These are phyloP conservation scores for Sugiyamaella sp. DNA, from an alignment of 1,139 yeast species.

Conservation along the genomic window DNA sequence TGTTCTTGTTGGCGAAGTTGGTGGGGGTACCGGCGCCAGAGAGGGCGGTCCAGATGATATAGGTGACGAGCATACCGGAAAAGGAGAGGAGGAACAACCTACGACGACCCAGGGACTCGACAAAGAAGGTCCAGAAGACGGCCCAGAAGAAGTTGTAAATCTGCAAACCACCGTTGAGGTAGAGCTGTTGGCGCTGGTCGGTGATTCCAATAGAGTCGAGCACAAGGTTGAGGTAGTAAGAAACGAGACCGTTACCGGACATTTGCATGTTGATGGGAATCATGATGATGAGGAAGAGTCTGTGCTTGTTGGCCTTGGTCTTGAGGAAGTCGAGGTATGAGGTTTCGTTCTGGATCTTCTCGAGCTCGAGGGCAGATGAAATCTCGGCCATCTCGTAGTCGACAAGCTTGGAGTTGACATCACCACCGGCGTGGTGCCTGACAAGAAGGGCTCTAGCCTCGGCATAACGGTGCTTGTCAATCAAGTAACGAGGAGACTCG, in stretches of 20 bases:
- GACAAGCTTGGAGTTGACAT: conserved; percentile 25
- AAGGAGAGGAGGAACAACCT: conserved; percentile 53
- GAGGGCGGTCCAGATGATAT: conserved; percentile 35
- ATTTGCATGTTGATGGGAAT: conserved; percentile 30
- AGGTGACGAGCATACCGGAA: conserved; percentile 30
- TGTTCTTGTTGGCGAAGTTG: conserved; percentile 27
- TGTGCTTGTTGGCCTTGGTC: conserved; percentile 44
- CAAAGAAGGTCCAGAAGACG: conserved; percentile 54
- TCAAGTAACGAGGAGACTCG: conserved; percentile 77
- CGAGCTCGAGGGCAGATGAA: conserved; percentile 23
- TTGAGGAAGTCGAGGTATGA: conserved; percentile 43
- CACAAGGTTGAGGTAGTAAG: conserved; percentile 30
- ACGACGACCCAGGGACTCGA: conserved; percentile 39
- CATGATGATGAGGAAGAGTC: conserved; percentile 45
- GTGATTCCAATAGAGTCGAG: conserved; percentile 31
- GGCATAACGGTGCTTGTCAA: conserved; percentile 65
- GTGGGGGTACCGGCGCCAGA: conserved; percentile 18
- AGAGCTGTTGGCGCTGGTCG: conserved; percentile 26
- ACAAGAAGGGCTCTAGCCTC: conserved; percentile 65
- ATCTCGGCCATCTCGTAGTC: conserved; percentile 29
- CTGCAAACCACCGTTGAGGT: conserved; percentile 40
- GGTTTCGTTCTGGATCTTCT: conserved; percentile 23
- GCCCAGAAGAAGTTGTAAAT: conserved; percentile 83
- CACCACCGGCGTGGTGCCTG: conserved; percentile 32
- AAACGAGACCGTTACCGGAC: conserved; percentile 32